Base-by-base conservation (phyloP, 345 rosid genomes). In the Hibiscus trionum region DNA sequence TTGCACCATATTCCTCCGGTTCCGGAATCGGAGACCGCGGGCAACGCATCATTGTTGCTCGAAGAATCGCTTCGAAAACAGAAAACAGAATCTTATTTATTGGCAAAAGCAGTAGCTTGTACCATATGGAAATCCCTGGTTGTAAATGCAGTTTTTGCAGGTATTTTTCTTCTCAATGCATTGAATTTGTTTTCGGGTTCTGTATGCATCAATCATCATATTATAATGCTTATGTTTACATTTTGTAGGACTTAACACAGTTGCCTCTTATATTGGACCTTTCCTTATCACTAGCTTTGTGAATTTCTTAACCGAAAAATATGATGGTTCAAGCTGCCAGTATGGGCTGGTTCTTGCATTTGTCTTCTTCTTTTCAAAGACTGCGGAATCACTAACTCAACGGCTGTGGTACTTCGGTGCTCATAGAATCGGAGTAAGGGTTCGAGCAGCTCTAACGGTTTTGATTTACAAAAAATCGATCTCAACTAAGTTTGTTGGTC, bases 391-490 rank as follows among this genome's bases (percentile, higher is more conserved):
- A 7, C 68, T 88, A 65, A 81, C 86, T 49, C 91, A 88, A 72
- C 53, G 90, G 37, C 88, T 85, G 44, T 88, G 90, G 91, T 88
- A 88, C 65, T 90, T 90, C 26, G 93, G 91, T 44, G 85, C 96
- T 61, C 88, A 85, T 69, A 80, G 78, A 11, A 87, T 85, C 19
- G 96, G 96, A 31, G 69, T 86, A 47, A 74, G 81, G 61, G 73
- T 88, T 47, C 81, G 87, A 26, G 84, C 93, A 15, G 88, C 90
- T 24, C 84, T 88, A 5, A 83, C 78, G 37, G 84, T 77, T 0
- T 49, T 87, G 81, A 72, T 88, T 37, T 88, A 83, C 81, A 83
- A 84, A 84, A 87, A 82, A 72, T 83, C 87, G 71, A 72, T 86
- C 4, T 84, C 84, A 2, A 76, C 81, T 72, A 83, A 80, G 73